These are phyloP conservation scores for Alternaria consortialis DNA, from an alignment of 2,329 filamentous ascomycete species.

Conservation along the genomic window DNA sequence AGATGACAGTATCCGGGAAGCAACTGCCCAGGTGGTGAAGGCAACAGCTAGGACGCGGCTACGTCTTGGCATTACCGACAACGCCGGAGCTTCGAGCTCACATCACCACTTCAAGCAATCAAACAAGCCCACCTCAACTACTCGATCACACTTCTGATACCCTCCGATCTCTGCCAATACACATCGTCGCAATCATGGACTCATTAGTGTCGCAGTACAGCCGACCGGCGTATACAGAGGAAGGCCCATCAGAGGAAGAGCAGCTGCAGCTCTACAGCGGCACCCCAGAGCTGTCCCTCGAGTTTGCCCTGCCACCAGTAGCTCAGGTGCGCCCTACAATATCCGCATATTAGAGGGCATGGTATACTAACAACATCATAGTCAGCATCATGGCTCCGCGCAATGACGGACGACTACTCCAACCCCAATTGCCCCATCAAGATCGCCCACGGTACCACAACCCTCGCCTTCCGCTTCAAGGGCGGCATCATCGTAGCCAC, in stretches of 20 bases:
- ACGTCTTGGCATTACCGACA: constrained; percentile 22
- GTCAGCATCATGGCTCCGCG: constrained; percentile 93
- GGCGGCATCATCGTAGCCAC: constrained; percentile 98
- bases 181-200: constrained; percentile 71
- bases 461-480: constrained; percentile 96
- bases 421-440: constrained; percentile 99
- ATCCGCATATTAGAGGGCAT: background rate
- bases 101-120: constrained; percentile 31
- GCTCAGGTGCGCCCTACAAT: constrained; percentile 70
- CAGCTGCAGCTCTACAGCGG: constrained; percentile 74
- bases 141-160: constrained; percentile 14
- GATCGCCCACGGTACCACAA: constrained; percentile 98
- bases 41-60: constrained; percentile 23
- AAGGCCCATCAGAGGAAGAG: constrained; percentile 76
- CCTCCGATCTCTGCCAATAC: constrained; percentile 11
- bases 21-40: constrained; percentile 5
- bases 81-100: constrained; percentile 23
- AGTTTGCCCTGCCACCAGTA: constrained; percentile 94
- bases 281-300: constrained; percentile 81
- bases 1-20: background rate
- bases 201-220: constrained; percentile 92
- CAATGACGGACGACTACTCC: constrained; percentile 94
- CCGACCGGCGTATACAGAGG: constrained; percentile 76
- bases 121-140: constrained; percentile 23
- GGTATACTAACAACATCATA: constrained; percentile 53